Percentiles rank a stretch among this genome's conserved stretches.
Conservation (phyloP, 352 stramenopile species). For the Pythium folliculosum region DNA sequence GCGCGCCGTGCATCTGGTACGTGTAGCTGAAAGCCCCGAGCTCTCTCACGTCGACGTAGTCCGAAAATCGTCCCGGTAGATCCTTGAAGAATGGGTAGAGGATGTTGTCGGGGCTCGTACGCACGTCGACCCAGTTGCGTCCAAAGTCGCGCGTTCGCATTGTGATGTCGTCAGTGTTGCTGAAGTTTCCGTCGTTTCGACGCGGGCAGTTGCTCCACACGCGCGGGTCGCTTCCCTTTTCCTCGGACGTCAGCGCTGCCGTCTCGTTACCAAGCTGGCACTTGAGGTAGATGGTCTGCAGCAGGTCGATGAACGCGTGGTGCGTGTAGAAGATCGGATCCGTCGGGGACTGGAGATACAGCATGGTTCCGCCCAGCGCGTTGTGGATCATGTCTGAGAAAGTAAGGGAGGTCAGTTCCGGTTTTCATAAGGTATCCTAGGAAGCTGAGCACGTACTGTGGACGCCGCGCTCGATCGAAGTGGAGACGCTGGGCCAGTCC, state of each 20-base stretch:
- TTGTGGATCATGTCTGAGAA: constrained; percentile 27
- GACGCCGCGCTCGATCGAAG: constrained; percentile 22
- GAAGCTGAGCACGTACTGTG: constrained; percentile 25
- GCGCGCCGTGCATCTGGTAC: constrained; percentile 46
- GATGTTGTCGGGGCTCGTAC: constrained; percentile 36
- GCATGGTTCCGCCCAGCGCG: constrained; percentile 20
- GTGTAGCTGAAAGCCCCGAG: constrained; percentile 61
- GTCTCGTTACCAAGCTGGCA: constrained; percentile 27
- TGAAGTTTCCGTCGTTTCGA: constrained; percentile 18
- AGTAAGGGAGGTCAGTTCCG: background rate
- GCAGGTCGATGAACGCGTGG: constrained; percentile 28
- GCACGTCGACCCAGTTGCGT: constrained; percentile 35
- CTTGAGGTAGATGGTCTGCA: constrained; percentile 32
- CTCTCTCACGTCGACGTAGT: constrained; percentile 54
- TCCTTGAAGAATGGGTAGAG: constrained; percentile 72
- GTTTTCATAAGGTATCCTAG: no score
- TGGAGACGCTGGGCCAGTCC: constrained; percentile 13
- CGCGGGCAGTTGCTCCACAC: constrained; percentile 39
- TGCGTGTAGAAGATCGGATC: constrained; percentile 34
- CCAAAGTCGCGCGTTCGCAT: constrained; percentile 15
- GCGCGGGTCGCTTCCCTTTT: constrained; percentile 37
- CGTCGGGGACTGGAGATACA: constrained; percentile 22
- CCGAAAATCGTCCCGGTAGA: constrained; percentile 38
- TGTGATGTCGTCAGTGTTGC: constrained; percentile 7
- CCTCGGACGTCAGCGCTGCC: constrained; percentile 19